Conservation (phyloP, 2,329 filamentous ascomycete species). For the Cercospora canescens region DNA sequence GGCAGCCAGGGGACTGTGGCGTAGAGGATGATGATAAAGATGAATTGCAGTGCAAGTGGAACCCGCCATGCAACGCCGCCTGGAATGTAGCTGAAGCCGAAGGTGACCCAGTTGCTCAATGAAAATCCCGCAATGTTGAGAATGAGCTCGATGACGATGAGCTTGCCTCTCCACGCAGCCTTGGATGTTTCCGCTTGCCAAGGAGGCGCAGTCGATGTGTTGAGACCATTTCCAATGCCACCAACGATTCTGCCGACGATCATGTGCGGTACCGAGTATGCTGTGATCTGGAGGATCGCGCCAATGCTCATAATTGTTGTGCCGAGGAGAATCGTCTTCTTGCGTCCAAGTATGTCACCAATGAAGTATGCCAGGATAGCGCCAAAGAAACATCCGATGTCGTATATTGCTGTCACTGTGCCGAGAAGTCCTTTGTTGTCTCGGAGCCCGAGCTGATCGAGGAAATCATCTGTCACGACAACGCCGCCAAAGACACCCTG, state of each 20-base stretch:
- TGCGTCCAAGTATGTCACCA: constrained; percentile 51
- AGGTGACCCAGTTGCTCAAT: constrained; percentile 55
- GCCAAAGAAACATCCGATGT: constrained; percentile 62
- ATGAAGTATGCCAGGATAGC: constrained; percentile 50
- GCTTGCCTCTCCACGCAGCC: constrained; percentile 40
- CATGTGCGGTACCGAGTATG: constrained; percentile 49
- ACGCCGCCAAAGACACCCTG: constrained; percentile 54
- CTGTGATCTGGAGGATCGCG: constrained; percentile 49
- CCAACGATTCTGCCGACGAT: constrained; percentile 51
- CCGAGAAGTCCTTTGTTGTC: constrained; percentile 33
- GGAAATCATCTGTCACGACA: constrained; percentile 21
- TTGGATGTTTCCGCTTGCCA: constrained; percentile 55
- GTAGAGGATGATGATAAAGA: constrained; percentile 51
- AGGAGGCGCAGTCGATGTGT: constrained; percentile 47
- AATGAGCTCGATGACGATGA: constrained; percentile 44
- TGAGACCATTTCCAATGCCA: constrained; percentile 54
- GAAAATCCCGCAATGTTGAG: constrained; percentile 51
- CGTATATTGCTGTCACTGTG: constrained; percentile 58
- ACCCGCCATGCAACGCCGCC: constrained; percentile 48
- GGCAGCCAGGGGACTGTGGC: constrained; percentile 50
- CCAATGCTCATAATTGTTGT: constrained; percentile 53
- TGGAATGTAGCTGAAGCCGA: constrained; percentile 49
- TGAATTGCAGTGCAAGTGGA: constrained; percentile 51
- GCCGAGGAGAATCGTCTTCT: constrained; percentile 50
- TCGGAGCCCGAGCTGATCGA: constrained; percentile 23